A percentile compares a stretch with the other conserved stretches of the same genome.
These are phyloP conservation scores for Parathielavia hyrcaniae DNA, from an alignment of 495 filamentous ascomycete genomes.

Conservation along the genomic window DNA sequence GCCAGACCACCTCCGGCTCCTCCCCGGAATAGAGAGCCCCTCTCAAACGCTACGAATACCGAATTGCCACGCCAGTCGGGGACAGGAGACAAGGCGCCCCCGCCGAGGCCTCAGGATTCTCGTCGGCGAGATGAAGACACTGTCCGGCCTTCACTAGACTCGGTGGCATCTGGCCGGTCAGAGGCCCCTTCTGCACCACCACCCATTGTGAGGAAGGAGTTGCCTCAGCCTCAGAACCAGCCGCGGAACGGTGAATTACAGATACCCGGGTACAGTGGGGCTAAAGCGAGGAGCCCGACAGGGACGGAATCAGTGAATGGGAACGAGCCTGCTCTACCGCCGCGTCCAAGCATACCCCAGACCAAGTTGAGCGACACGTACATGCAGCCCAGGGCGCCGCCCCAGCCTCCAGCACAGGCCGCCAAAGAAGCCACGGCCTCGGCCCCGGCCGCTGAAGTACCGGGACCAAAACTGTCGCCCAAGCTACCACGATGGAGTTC, in stretches of 20 bases:
- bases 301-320: constrained; percentile 30
- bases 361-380: constrained; percentile 51
- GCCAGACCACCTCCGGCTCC: constrained; percentile 24
- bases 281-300: constrained; percentile 17
- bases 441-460: constrained; percentile 39
- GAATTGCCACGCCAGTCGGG: constrained; percentile 32
- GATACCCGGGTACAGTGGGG: not conserved
- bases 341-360: constrained; percentile 34
- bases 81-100: constrained; percentile 35
- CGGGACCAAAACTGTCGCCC: constrained; percentile 58
- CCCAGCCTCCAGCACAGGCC: constrained; percentile 50
- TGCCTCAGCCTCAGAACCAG: constrained; percentile 33
- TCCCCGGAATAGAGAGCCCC: constrained; percentile 30
- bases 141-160: constrained; percentile 40
- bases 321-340: constrained; percentile 24
- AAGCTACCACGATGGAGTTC: constrained; percentile 66
- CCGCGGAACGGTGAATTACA: constrained; percentile 35
- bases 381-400: constrained; percentile 57
- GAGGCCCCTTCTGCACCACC: constrained; percentile 33
- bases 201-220: constrained; percentile 46
- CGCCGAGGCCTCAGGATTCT: constrained; percentile 46
- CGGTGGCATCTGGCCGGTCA: constrained; percentile 21
- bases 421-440: constrained; percentile 54
- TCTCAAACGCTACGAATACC: constrained; percentile 14
- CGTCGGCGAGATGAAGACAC: constrained; percentile 43